phyloP scores from a whole-genome alignment of 2,329 filamentous ascomycete genomes.

The Curvularia sp. region DNA sequence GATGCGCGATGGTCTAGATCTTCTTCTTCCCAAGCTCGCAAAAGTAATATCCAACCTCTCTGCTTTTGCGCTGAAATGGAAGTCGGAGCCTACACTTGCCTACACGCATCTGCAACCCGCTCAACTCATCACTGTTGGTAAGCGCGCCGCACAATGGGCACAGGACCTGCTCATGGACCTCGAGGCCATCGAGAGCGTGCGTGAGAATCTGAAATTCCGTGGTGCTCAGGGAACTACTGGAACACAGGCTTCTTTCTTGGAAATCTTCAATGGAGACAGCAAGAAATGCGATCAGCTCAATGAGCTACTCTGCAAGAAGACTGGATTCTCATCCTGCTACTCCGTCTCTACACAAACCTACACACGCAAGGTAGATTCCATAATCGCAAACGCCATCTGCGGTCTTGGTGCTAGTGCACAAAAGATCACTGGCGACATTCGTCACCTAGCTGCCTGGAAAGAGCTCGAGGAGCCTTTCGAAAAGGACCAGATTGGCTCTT shows the following conservation, averaged over 20 bases:
- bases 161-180: conserved; percentile 80
- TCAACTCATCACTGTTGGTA: conserved; percentile 71
- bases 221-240: conserved; percentile 61
- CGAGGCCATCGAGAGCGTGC: conserved; percentile 72
- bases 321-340: conserved; percentile 68
- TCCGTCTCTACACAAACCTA: conserved; percentile 76
- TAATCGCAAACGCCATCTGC: conserved; percentile 79
- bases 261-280: conserved; percentile 69
- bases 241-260: conserved; percentile 71
- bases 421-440: conserved; percentile 76
- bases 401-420: conserved; percentile 81
- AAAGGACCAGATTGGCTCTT: conserved; percentile 66
- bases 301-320: conserved; percentile 69
- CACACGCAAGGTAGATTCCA: conserved; percentile 81
- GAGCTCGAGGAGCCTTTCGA: conserved; percentile 87
- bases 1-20: conserved; percentile 74
- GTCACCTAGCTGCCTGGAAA: conserved; percentile 77
- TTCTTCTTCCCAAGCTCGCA: conserved; percentile 80
- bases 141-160: conserved; percentile 75
- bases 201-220: conserved; percentile 74
- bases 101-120: conserved; percentile 78
- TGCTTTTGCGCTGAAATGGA: conserved; percentile 75
- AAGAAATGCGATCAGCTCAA: conserved; percentile 68
- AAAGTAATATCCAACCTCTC: conserved; percentile 78
- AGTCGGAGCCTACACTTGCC: conserved; percentile 73